Percentiles rank a stretch among this genome's conserved stretches.
These are phyloP conservation scores for Litsea cubeba DNA, from an alignment of 164 flowering plant genomes.

Conservation along the genomic window DNA sequence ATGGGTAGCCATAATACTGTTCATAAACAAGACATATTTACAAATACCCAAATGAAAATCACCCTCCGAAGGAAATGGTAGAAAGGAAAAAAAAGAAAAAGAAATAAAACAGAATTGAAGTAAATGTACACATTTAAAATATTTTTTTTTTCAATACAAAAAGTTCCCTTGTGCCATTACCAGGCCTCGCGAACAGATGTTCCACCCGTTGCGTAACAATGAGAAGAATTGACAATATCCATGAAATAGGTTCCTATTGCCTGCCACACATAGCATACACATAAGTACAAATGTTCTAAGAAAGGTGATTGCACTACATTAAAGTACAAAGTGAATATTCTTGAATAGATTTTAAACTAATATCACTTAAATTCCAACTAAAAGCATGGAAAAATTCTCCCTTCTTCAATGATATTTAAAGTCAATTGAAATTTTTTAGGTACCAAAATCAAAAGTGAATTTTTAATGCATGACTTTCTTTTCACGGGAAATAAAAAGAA, in stretches of 20 bases:
- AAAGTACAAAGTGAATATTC: too few species aligned
- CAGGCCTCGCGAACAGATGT: constrained; percentile 81
- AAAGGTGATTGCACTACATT: too few species aligned
- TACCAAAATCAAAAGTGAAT: too few species aligned
- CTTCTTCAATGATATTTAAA: too few species aligned
- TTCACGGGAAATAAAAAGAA: too few species aligned
- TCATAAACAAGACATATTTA: neutral
- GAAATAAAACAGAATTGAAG: neutral
- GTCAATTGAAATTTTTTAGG: too few species aligned
- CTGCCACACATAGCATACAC: constrained; percentile 27
- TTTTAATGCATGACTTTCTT: too few species aligned
- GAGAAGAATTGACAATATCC: constrained; percentile 82
- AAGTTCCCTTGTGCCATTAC: constrained; percentile 28
- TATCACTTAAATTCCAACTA: too few species aligned
- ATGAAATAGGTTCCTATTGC: constrained; percentile 68
- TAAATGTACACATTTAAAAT: neutral
- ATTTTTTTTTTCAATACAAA: neutral
- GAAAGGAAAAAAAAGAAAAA: neutral
- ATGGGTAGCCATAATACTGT: neutral
- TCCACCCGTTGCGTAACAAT: constrained; percentile 93
- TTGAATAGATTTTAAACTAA: too few species aligned
- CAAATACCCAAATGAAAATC: too few species aligned
- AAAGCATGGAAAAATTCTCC: too few species aligned
- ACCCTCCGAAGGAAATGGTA: neutral
- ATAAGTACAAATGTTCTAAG: neutral